Percentiles rank a stretch among this genome's conserved stretches.
phyloP scores from a whole-genome alignment of 352 stramenopile species.

The Phytophthora pinifolia region DNA sequence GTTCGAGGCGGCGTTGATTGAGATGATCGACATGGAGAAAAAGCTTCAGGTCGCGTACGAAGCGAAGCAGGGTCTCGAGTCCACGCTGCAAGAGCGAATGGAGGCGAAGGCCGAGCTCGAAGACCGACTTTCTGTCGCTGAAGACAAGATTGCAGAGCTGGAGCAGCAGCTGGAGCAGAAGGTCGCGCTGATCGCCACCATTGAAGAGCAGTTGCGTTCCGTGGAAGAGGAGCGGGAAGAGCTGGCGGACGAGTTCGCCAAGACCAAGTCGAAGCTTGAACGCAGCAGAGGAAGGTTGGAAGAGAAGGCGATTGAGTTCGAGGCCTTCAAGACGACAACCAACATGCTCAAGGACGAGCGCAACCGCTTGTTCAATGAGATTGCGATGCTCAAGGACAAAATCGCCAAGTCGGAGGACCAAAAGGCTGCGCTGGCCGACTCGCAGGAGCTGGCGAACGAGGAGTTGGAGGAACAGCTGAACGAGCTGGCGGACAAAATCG shows the following conservation, averaged over 20 bases:
- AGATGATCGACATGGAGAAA: constrained; percentile 69
- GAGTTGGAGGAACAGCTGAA: constrained; percentile 62
- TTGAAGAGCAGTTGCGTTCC: constrained; percentile 49
- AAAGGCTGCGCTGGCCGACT: constrained; percentile 41
- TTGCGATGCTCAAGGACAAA: constrained; percentile 51
- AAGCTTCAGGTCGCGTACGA: constrained; percentile 66
- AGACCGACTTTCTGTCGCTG: constrained; percentile 39
- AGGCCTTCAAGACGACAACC: constrained; percentile 56
- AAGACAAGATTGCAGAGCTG: constrained; percentile 52
- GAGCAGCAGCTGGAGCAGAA: constrained; percentile 63
- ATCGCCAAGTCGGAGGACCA: constrained; percentile 46
- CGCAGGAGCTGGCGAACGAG: constrained; percentile 49
- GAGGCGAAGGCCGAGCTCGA: constrained; percentile 51
- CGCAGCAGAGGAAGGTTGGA: constrained; percentile 51
- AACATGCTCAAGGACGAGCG: constrained; percentile 67
- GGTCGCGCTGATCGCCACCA: constrained; percentile 45
- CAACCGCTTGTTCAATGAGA: constrained; percentile 53
- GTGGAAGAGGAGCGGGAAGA: constrained; percentile 51
- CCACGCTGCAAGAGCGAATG: constrained; percentile 48
- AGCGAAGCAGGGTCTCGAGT: constrained; percentile 53
- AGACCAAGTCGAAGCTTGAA: constrained; percentile 50
- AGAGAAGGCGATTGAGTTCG: constrained; percentile 65
- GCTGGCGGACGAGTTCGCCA: constrained; percentile 43
- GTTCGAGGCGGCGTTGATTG: constrained; percentile 58
- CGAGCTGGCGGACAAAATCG: constrained; percentile 56